phyloP scores from a whole-genome alignment of 2,329 filamentous ascomycete species.

The Fusarium mexicanum region DNA sequence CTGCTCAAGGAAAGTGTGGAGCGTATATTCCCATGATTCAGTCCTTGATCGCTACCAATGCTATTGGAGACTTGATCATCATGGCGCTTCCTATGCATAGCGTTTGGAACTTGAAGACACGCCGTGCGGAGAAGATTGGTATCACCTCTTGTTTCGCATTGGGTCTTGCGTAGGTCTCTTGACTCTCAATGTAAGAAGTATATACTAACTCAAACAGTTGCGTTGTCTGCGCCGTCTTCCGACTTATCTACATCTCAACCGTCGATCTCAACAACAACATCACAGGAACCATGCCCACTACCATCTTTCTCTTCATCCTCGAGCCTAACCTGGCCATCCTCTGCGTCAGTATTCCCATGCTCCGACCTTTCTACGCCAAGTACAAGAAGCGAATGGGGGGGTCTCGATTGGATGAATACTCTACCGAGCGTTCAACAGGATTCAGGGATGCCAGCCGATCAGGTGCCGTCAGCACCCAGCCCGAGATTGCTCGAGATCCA shows the following conservation, averaged over 20 bases:
- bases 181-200: rapidly evolving
- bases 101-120: slow-evolving; percentile 52
- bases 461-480: slow-evolving; percentile 19
- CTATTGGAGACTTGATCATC: slow-evolving; percentile 51
- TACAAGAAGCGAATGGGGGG: slow-evolving; percentile 48
- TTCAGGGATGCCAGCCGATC: slow-evolving; percentile 35
- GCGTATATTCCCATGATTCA: slow-evolving; percentile 50
- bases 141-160: slow-evolving; percentile 50
- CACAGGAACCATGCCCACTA: slow-evolving; percentile 53
- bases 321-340: slow-evolving; percentile 54
- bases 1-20: slow-evolving; percentile 47
- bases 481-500: slow-evolving; percentile 1
- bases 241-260: slow-evolving; percentile 50
- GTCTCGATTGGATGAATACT: slow-evolving; percentile 43
- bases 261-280: slow-evolving; percentile 50
- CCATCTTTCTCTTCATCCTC: slow-evolving; percentile 52
- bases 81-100: slow-evolving; percentile 51
- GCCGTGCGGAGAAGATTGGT: slow-evolving; percentile 49
- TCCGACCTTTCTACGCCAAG: slow-evolving; percentile 49
- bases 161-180: slow-evolving; percentile 47
- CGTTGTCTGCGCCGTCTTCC: slow-evolving; percentile 51
- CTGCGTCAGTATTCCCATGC: slow-evolving; percentile 55
- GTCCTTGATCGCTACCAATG: slow-evolving; percentile 51
- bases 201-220: slow-evolving; percentile 42
- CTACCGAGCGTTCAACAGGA: slow-evolving; percentile 29